These are phyloP conservation scores for Aspergillus saccharolyticus DNA, from an alignment of 495 filamentous ascomycete species.

Conservation along the genomic window DNA sequence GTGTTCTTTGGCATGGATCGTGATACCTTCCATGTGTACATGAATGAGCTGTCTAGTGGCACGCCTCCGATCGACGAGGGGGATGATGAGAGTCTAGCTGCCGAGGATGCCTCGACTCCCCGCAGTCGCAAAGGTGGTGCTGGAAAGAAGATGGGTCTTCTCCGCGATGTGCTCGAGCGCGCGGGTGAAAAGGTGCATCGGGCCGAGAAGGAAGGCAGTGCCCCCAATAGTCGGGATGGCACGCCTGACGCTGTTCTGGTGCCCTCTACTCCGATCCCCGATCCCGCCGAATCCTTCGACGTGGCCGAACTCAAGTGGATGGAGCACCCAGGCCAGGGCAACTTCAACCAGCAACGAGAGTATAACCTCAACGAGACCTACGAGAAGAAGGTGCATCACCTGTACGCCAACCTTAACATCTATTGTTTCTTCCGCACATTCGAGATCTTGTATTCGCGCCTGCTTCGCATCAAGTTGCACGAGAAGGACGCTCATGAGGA, in stretches of 20 bases:
- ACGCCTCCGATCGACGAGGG: slow-evolving; percentile 64
- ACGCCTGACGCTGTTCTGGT: slow-evolving; percentile 75
- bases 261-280: slow-evolving; percentile 41
- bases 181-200: slow-evolving; percentile 58
- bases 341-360: slow-evolving; percentile 52
- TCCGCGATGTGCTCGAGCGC: slow-evolving; percentile 79
- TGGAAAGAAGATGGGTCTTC: slow-evolving; percentile 72
- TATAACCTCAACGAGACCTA: slow-evolving; percentile 76
- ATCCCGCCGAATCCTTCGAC: slow-evolving; percentile 44
- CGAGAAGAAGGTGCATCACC: slow-evolving; percentile 68
- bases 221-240: slow-evolving; percentile 72
- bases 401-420: slow-evolving; percentile 85
- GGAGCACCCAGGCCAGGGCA: slow-evolving; percentile 51
- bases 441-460: slow-evolving; percentile 77
- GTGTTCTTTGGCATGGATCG: slow-evolving; percentile 82
- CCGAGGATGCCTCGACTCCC: slow-evolving; percentile 44
- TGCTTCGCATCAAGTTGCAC: slow-evolving; percentile 73
- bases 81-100: slow-evolving; percentile 55
- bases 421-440: slow-evolving; percentile 92
- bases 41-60: slow-evolving; percentile 62
- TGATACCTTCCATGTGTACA: slow-evolving; percentile 67
- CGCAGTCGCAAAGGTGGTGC: slow-evolving; percentile 59
- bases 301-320: slow-evolving; percentile 52
- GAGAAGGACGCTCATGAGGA: slow-evolving; percentile 66
- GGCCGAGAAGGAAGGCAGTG: slow-evolving; percentile 68